Base-by-base conservation (phyloP, 78 protist genomes). In the Abeoforma whisleri region DNA sequence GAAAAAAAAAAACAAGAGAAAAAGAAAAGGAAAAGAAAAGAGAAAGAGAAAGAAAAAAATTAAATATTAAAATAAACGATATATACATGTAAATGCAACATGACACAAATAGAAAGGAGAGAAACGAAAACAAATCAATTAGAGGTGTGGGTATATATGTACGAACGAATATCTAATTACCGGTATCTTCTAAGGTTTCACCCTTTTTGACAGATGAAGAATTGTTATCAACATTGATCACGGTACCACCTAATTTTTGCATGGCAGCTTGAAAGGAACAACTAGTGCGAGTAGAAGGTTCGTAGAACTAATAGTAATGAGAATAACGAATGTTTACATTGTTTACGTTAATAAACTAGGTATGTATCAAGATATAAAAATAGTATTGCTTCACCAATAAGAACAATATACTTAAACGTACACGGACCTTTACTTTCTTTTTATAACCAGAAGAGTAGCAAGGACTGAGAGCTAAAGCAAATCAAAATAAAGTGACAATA, bases 181-280 rank as follows among this genome's bases (percentile, higher is more conserved):
- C 86, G 34, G 93, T 90, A 89, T 93, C 98, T 1, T 71, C 69
- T 32, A 95, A 84, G 31, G 96, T 75, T 89, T 95, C 96, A 35
- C 98, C 98, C 90, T 96, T 96, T 30, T 68, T 70, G 34, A 91
- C 91, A 23, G 91, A 84, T 2, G 91, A 75, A 5, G 81, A 2
- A 57, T 1, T 40, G 48, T 74, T 76, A 35, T 36, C 30, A 40
- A 95, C 80, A 35, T 69, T 0, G 30, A 95, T 57, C 30, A 93
- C 96, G 69, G 36, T 34, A 23, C 97, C 98, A 39, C 98, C 98
- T 0, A 94, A 91, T 30, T 93, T 87, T 84, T 85, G 90, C 94
- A 95, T 92, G 57, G 98, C 98, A 40, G 96, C 92, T 39, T 74
- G 76, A 86, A 95, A 95, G 73, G 96, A 92, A 40, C 91, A 87